Conservation (phyloP, 2,329 filamentous ascomycete genomes). For the Pseudocercospora vitis region DNA sequence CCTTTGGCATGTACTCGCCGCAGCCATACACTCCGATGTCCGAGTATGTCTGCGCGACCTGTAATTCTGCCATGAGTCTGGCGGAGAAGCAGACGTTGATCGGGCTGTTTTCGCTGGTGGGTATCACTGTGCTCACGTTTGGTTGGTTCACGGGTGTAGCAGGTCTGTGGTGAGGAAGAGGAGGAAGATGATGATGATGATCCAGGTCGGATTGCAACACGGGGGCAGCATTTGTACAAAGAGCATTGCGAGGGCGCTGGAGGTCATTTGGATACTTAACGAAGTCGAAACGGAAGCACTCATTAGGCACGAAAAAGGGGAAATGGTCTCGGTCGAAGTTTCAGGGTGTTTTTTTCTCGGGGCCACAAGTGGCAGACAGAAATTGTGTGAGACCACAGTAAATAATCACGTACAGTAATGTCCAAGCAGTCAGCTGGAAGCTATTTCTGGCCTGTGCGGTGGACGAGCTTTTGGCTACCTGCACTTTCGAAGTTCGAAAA, state of each 20-base stretch:
- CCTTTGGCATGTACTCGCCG: conserved; percentile 64
- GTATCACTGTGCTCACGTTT: conserved; percentile 59
- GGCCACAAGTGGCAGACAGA: neutral
- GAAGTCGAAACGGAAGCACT: conserved; percentile 18
- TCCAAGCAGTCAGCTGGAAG: neutral
- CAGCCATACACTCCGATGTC: conserved; percentile 52
- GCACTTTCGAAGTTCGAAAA: too few relatives aligned
- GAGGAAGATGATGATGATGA: neutral
- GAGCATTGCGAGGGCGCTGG: conserved; percentile 25
- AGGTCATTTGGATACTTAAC: conserved; percentile 14
- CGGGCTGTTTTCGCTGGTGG: conserved; percentile 56
- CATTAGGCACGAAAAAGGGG: conserved; percentile 17
- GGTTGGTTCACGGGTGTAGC: conserved; percentile 52
- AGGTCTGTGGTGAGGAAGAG: conserved; percentile 39
- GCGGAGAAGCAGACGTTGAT: conserved; percentile 57
- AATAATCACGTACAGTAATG: conserved; percentile 24
- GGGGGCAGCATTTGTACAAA: conserved; percentile 13
- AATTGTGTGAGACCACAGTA: conserved; percentile 9
- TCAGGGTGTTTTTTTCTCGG: conserved; percentile 11
- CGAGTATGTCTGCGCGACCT: conserved; percentile 54
- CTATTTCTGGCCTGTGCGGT: neutral
- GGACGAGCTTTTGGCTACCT: too few relatives aligned
- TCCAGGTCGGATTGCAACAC: too few relatives aligned
- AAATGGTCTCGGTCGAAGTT: conserved; percentile 5
- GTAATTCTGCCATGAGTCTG: conserved; percentile 54